Evolutionary conservation across 441 rosid genomes (phyloP).

Genomic region (Hypseocharis bilobata): DNA sequence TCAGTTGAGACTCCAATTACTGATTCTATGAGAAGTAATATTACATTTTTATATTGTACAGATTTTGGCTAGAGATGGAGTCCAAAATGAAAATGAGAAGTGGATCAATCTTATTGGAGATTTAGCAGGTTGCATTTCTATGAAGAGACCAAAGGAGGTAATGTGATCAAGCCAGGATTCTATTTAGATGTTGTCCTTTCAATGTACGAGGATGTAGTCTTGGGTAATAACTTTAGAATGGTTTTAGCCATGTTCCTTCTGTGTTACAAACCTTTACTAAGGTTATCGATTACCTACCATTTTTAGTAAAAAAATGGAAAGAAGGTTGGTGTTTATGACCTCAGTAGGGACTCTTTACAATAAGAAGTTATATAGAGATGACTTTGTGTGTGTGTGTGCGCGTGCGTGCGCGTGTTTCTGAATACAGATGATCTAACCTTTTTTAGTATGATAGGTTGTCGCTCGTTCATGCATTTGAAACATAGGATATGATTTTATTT

Average conservation of each 20-base stretch:
- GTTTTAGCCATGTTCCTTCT: not conserved
- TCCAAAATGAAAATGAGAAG: conserved; percentile 77
- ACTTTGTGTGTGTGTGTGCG: no score
- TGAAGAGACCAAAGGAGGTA: conserved; percentile 98
- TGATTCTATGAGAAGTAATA: conserved; percentile 14
- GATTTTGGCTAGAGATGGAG: conserved; percentile 90
- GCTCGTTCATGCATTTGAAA: no score
- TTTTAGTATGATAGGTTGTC: no score
- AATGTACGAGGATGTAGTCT: not conserved
- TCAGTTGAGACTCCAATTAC: conserved; percentile 8
- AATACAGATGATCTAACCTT: no score
- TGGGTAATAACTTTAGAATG: not conserved
- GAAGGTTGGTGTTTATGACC: not conserved
- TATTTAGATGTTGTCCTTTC: conserved; percentile 11
- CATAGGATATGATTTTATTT: no score
- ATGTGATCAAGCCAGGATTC: conserved; percentile 10
- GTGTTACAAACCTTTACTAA: not conserved
- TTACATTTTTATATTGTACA: conserved; percentile 24
- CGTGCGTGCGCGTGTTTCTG: no score
- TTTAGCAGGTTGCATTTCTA: conserved; percentile 80
- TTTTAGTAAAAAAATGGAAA: not conserved
- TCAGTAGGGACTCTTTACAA: not conserved
- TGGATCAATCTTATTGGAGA: conserved; percentile 89
- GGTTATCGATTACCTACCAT: conserved; percentile 2
- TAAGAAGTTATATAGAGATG: no score